Percentiles rank a stretch among this genome's conserved stretches.
phyloP scores from a whole-genome alignment of 2,329 filamentous ascomycete species.

The Neofusicoccum umdonicola region DNA sequence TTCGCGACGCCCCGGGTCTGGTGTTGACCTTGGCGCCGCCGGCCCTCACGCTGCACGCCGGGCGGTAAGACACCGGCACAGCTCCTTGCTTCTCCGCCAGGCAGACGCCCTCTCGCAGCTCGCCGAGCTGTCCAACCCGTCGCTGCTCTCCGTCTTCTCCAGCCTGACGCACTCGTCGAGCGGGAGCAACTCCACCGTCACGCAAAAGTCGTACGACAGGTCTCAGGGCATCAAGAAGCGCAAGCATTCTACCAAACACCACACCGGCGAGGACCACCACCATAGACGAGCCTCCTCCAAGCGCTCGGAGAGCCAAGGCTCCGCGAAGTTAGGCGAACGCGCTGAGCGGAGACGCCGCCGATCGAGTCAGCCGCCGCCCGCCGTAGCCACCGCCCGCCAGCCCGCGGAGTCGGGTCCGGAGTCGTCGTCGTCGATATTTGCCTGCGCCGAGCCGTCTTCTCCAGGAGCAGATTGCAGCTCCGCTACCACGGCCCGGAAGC shows the following conservation, averaged over 20 bases:
- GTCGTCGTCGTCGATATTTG: neutral
- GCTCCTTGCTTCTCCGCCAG: constrained; percentile 30
- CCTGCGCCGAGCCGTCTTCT: neutral
- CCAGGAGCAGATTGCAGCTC: neutral
- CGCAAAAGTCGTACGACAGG: constrained; percentile 40
- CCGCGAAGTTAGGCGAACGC: constrained; percentile 13
- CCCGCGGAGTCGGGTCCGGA: constrained; percentile 21
- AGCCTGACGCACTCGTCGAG: constrained; percentile 42
- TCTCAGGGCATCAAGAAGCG: constrained; percentile 24
- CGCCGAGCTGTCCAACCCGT: constrained; percentile 34
- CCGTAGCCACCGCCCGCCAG: neutral
- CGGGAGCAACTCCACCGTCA: constrained; percentile 48
- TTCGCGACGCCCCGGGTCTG: constrained; percentile 5
- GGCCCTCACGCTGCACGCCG: neutral
- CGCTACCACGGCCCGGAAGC: constrained; percentile 5
- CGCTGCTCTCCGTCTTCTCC: constrained; percentile 43
- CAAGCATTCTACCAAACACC: constrained; percentile 20
- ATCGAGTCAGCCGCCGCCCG: constrained; percentile 10
- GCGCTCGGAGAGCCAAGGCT: constrained; percentile 14
- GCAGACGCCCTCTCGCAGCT: constrained; percentile 30
- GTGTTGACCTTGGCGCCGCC: neutral
- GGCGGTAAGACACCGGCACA: constrained; percentile 27
- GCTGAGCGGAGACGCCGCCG: neutral
- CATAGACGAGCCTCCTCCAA: constrained; percentile 7
- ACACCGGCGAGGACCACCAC: constrained; percentile 21